phyloP scores from a whole-genome alignment of 2,329 filamentous ascomycete species.

The Phyllosticta citrichinensis region DNA sequence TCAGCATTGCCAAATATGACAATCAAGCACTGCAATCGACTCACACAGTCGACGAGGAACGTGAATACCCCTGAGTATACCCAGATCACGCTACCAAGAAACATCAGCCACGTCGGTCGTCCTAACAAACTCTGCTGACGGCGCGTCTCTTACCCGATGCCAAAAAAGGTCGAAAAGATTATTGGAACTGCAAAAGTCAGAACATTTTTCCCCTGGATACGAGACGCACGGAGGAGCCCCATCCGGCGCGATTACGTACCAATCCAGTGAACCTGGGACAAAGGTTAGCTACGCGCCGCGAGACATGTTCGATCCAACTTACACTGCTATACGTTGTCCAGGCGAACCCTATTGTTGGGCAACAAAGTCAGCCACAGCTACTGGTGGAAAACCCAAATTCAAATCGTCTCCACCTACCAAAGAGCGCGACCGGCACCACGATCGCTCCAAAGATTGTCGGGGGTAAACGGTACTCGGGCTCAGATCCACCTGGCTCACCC shows the following conservation, averaged over 20 bases:
- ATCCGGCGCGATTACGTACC: slow-evolving; percentile 25
- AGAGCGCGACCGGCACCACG: slow-evolving; percentile 70
- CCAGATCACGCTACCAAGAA: slow-evolving; percentile 53
- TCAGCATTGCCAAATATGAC: slow-evolving; percentile 11
- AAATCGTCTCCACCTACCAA: slow-evolving; percentile 43
- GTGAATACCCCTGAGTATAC: slow-evolving; percentile 81
- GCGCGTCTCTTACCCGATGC: slow-evolving; percentile 28
- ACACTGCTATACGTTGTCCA: slow-evolving; percentile 71
- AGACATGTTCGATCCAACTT: slow-evolving; percentile 54
- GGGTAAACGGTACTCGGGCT: slow-evolving; percentile 81
- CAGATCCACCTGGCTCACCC: slow-evolving; percentile 48
- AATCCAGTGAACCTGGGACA: slow-evolving; percentile 39
- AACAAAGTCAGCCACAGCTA: slow-evolving; percentile 19
- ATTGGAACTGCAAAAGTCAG: slow-evolving; percentile 37
- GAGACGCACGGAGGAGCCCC: slow-evolving; percentile 4
- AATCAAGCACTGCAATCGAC: slow-evolving; percentile 21
- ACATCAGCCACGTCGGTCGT: slow-evolving; percentile 8
- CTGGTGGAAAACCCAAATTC: not conserved
- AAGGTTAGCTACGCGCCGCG: slow-evolving; percentile 28
- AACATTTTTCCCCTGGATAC: slow-evolving; percentile 17
- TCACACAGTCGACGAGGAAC: slow-evolving; percentile 59
- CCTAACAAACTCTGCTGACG: slow-evolving; percentile 5
- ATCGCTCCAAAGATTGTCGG: slow-evolving; percentile 57
- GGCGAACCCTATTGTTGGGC: slow-evolving; percentile 49
- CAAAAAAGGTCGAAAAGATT: slow-evolving; percentile 39